phyloP scores from a whole-genome alignment of 2,329 filamentous ascomycete genomes.

The Hortaea sp. region DNA sequence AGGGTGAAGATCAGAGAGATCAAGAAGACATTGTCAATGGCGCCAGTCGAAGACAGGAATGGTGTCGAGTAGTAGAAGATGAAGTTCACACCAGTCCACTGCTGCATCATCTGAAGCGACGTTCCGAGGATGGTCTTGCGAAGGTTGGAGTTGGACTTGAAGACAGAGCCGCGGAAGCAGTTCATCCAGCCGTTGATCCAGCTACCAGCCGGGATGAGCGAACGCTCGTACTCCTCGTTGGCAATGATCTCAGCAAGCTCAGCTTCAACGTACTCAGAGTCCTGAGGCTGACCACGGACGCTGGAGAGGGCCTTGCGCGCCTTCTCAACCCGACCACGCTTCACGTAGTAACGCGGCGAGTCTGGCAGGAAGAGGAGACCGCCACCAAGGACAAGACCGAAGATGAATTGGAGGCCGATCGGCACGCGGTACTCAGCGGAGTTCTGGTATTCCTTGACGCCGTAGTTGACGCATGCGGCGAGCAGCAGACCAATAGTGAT shows the following conservation, averaged over 20 bases:
- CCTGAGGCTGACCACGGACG: slow-evolving; percentile 62
- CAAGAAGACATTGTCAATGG: slow-evolving; percentile 68
- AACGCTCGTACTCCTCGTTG: slow-evolving; percentile 77
- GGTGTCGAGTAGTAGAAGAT: slow-evolving; percentile 52
- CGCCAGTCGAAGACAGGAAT: slow-evolving; percentile 70
- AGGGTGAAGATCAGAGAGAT: slow-evolving; percentile 78
- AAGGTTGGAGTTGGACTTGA: slow-evolving; percentile 39
- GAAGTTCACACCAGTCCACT: slow-evolving; percentile 80
- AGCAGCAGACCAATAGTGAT: slow-evolving; percentile 61
- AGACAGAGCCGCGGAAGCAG: slow-evolving; percentile 49
- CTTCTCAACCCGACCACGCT: slow-evolving; percentile 57
- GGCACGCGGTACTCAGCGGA: slow-evolving; percentile 69
- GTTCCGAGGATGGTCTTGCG: slow-evolving; percentile 39
- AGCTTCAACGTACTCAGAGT: slow-evolving; percentile 64
- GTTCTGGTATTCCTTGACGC: slow-evolving; percentile 50
- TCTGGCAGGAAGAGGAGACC: slow-evolving; percentile 73
- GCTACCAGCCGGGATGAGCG: slow-evolving; percentile 53
- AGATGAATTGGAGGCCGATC: slow-evolving; percentile 68
- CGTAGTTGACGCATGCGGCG: slow-evolving; percentile 65
- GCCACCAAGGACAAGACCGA: slow-evolving; percentile 62
- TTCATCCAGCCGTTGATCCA: slow-evolving; percentile 60
- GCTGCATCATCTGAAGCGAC: slow-evolving; percentile 42
- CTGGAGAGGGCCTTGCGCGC: slow-evolving; percentile 54
- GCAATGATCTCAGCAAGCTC: slow-evolving; percentile 80
- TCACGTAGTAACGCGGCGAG: slow-evolving; percentile 77